Percentiles rank a stretch among this genome's conserved stretches.
Conservation (phyloP, 2,329 filamentous ascomycete species). For the Arthrobotrys conoides region DNA sequence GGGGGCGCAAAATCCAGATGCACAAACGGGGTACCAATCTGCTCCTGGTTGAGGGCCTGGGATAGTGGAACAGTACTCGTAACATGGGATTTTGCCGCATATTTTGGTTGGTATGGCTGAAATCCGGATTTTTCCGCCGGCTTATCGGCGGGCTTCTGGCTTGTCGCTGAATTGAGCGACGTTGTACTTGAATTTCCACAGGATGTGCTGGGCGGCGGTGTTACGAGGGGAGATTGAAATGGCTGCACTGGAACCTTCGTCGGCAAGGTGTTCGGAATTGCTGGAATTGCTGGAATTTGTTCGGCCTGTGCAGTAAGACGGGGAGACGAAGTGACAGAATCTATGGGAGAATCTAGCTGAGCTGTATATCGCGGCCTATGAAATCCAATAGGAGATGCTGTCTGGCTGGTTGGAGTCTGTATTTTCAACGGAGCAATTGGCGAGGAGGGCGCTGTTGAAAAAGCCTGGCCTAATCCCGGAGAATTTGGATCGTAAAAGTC, state of each 20-base stretch:
- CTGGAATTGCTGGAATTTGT: not conserved
- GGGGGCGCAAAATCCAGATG: constrained; percentile 56
- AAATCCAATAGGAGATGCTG: constrained; percentile 50
- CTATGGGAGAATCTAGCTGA: constrained; percentile 38
- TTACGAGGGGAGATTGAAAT: constrained; percentile 33
- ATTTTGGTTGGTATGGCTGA: constrained; percentile 59
- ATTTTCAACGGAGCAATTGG: constrained; percentile 40
- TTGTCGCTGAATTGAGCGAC: constrained; percentile 38
- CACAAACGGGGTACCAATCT: constrained; percentile 42
- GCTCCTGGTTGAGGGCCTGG: constrained; percentile 43
- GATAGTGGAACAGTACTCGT: constrained; percentile 49
- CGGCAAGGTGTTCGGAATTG: constrained; percentile 1
- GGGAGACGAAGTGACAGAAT: constrained; percentile 35
- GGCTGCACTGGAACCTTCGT: constrained; percentile 32
- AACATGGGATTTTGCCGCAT: constrained; percentile 57
- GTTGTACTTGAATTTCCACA: constrained; percentile 49
- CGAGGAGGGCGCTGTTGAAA: constrained; percentile 53
- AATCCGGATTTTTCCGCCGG: constrained; percentile 30
- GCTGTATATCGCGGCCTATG: constrained; percentile 48
- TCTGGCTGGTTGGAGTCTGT: constrained; percentile 26
- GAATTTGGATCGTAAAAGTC: constrained; percentile 57
- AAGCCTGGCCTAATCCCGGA: constrained; percentile 40
- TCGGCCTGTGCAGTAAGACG: constrained; percentile 25
- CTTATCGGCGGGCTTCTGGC: constrained; percentile 37
- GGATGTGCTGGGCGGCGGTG: constrained; percentile 32